Base-by-base conservation (phyloP, 2,329 filamentous ascomycete genomes). In the Geosmithia putterillii region DNA sequence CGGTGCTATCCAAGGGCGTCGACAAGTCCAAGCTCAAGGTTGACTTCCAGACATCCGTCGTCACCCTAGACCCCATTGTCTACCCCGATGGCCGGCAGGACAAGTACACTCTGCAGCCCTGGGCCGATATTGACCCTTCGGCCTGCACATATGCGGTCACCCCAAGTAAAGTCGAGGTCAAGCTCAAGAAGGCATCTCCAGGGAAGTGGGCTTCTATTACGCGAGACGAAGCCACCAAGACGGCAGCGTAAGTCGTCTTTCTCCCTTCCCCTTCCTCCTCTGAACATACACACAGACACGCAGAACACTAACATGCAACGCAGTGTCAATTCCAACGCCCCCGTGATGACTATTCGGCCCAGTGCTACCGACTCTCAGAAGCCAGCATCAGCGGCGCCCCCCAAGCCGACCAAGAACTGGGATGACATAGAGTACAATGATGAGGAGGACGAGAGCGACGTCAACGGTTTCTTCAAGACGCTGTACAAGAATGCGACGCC, bases 401-500 rank as follows among this genome's bases (percentile, higher is more conserved):
- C 28, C 37, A 39, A 25, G 20, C 21, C 34, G 42, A n/a, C 85
- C 3, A 95, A 94, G 64, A 76, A 98, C 63, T 98, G 92, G 92
- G 92, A 98, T 58, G 85, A 80, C 48, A 57, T 54, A 0, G 60
- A 56, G 1, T 67, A 69, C 0, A 71, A 74, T 1, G 70, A 77
- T 1, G 79, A 78, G 9, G 71, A 74, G 0, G 71, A 76, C 1
- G 65, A 73, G 12, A 71, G 74, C 47, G 76, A 83, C 22, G 79
- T 88, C 8, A 83, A 94, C 53, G 58, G 62, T 10, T 96, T 95
- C 65, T 98, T 98, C 71, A 92, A 94, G 70, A 81, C 83, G 55
- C 69, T 98, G 2, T 96, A 90, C 65, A 79, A 83, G 48, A 71
- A 69, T 32, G 80, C 86, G 0, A 79, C 83, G 41, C 77, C 81